Evolutionary conservation across 1,284 basidiomycete genomes (phyloP).

Genomic region (Calocybe gambosa): DNA sequence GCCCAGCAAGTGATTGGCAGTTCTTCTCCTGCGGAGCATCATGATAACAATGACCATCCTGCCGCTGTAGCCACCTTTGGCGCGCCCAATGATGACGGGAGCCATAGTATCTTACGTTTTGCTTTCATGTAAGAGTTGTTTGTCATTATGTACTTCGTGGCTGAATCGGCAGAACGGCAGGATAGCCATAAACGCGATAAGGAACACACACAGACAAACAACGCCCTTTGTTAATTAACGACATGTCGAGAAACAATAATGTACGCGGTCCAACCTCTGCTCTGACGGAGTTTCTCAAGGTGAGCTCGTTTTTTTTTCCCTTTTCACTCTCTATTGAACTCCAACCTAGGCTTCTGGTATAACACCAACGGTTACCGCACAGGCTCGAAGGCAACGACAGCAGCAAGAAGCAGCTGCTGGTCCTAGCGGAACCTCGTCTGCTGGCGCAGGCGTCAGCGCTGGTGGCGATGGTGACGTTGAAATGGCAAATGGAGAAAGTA

Average conservation of each 20-base stretch:
- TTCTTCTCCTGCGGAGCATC: too few relatives aligned
- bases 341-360: constrained; percentile 73
- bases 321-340: not conserved
- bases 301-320: constrained; percentile 25
- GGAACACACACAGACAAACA: not conserved
- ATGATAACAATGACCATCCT: too few relatives aligned
- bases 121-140: too few relatives aligned
- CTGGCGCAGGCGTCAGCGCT: constrained; percentile 42
- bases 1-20: too few relatives aligned
- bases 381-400: constrained; percentile 33
- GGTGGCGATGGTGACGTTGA: constrained; percentile 27
- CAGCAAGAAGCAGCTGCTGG: constrained; percentile 12
- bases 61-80: too few relatives aligned
- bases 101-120: too few relatives aligned
- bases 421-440: constrained; percentile 30
- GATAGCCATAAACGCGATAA: not conserved
- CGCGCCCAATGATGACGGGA: too few relatives aligned
- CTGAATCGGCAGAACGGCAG: too few relatives aligned
- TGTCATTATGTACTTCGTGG: too few relatives aligned
- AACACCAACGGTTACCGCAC: constrained; percentile 56
- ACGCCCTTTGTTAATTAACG: not conserved
- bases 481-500: constrained; percentile 11
- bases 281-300: constrained; percentile 86
- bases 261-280: constrained; percentile 89
- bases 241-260: constrained; percentile 52